Evolutionary conservation across 2,329 filamentous ascomycete species (phyloP).

Genomic region (Talaromyces sp.): DNA sequence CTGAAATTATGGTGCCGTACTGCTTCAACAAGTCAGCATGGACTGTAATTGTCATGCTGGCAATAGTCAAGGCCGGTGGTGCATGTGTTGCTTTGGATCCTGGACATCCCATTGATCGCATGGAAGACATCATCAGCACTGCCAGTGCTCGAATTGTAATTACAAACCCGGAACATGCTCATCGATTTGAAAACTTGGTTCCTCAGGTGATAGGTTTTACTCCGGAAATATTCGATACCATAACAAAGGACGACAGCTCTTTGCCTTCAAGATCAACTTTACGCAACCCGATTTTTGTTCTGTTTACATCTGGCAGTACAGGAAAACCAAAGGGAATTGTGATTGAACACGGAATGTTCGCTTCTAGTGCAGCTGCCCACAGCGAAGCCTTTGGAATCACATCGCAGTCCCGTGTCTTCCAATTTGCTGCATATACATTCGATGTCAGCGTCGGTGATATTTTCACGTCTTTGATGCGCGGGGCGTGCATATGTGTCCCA

Average conservation of each 20-base stretch:
- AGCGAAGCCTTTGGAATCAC: constrained; percentile 47
- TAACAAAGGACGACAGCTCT: not conserved
- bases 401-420: constrained; percentile 53
- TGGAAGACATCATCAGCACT: not conserved
- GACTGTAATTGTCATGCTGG: constrained; percentile 13
- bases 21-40: constrained; percentile 16
- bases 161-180: constrained; percentile 11
- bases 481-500: constrained; percentile 57
- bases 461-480: constrained; percentile 50
- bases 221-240: not conserved
- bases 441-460: constrained; percentile 52
- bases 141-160: not conserved
- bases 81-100: constrained; percentile 5
- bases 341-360: constrained; percentile 56
- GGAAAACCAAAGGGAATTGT: constrained; percentile 53
- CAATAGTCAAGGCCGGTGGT: constrained; percentile 15
- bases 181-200: constrained; percentile 24
- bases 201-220: not conserved
- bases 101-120: not conserved
- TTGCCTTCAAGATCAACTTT: not conserved
- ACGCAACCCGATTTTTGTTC: constrained; percentile 48
- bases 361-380: constrained; percentile 51
- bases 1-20: constrained; percentile 20
- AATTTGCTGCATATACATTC: constrained; percentile 53
- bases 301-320: constrained; percentile 55